phyloP scores from a whole-genome alignment of 805 yeast species.

The Candida anglica region DNA sequence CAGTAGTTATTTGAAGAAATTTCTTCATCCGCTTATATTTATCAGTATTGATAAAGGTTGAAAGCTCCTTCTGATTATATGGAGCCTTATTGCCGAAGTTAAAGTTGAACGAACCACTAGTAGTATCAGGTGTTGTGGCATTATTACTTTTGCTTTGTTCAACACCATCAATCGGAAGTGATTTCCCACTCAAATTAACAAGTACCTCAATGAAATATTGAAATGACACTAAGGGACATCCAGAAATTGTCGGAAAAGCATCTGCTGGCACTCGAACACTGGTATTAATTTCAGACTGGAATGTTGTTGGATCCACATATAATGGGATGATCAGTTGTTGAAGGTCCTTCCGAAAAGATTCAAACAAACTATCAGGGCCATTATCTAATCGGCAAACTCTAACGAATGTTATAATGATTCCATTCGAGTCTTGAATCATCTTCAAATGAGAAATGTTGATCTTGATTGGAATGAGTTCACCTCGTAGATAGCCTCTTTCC shows the following conservation, averaged over 20 bases:
- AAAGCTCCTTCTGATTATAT: conserved; percentile 23
- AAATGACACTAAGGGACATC: conserved; percentile 68
- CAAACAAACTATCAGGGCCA: conserved; percentile 56
- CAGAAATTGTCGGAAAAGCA: conserved; percentile 77
- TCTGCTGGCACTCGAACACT: conserved; percentile 75
- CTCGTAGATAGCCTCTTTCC: conserved; percentile 69
- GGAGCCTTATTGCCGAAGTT: conserved; percentile 17
- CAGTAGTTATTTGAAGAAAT: conserved; percentile 77
- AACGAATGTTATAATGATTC: conserved; percentile 74
- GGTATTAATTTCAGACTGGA: conserved; percentile 55
- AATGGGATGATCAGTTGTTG: conserved; percentile 75
- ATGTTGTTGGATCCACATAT: conserved; percentile 65
- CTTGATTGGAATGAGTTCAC: conserved; percentile 74
- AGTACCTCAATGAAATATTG: conserved; percentile 83
- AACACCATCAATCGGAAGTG: conserved; percentile 23
- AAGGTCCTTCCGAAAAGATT: conserved; percentile 79
- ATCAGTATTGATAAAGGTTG: conserved; percentile 71
- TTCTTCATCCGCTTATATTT: conserved; percentile 69
- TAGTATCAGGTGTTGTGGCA: conserved; percentile 7
- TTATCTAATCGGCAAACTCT: conserved; percentile 67
- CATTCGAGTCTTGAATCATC: conserved; percentile 63
- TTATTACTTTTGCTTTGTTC: conserved; percentile 5
- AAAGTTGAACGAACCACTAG: conserved; percentile 14
- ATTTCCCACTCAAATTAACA: conserved; percentile 71
- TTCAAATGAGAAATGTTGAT: conserved; percentile 66